Base-by-base conservation (phyloP, 176 grass and related monocot genomes). In the Stipa capillata region DNA sequence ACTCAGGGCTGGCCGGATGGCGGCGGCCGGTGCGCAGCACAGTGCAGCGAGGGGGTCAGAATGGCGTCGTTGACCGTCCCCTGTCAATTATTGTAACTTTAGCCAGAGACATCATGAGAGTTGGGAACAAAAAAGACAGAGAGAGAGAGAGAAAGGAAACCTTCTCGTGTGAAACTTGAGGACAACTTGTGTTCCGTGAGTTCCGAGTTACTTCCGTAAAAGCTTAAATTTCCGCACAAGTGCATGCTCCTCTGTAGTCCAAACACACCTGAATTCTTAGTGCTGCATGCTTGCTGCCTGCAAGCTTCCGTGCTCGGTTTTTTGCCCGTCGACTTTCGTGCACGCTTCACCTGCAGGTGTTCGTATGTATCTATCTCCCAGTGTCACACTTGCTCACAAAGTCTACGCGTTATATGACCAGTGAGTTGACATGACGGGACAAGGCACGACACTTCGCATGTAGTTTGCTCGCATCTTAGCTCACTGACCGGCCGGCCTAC, bases 11-110 rank as follows among this genome's bases (percentile, higher is more conserved):
- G 41, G 43, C 23, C 60, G 16, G 10, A 85, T 50, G 68, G 45
- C 58, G 76, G 83, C 83, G 74, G 40, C 58, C n/a, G n/a, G 69
- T 35, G 81, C 79, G 44, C 79, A 36, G 80, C 58, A 62, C 66
- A 65, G 63, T 82, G 67, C 5, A 5, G 65, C 12, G 47, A 84
- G 69, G 40, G 56, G 61, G 87, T 75, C 82, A 33, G 65, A 45
- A 66, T 73, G 78, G 72, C 87, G 72, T 69, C 87, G 82, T 82
- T 89, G 87, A 89, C 87, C 82, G 81, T 65, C 63, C 78, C 63
- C 72, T 32, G 50, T 79, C 73, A 65, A 71, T 72, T 73, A 84
- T 80, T 89, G 82, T 81, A 71, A 81, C 72, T 70, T 76, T 81
- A 76, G 53, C 53, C 77, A 64, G 63, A 80, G 63, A 71, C 82